Conservation (phyloP, 306 rosid genomes). For the Castanopsis chinensis region DNA sequence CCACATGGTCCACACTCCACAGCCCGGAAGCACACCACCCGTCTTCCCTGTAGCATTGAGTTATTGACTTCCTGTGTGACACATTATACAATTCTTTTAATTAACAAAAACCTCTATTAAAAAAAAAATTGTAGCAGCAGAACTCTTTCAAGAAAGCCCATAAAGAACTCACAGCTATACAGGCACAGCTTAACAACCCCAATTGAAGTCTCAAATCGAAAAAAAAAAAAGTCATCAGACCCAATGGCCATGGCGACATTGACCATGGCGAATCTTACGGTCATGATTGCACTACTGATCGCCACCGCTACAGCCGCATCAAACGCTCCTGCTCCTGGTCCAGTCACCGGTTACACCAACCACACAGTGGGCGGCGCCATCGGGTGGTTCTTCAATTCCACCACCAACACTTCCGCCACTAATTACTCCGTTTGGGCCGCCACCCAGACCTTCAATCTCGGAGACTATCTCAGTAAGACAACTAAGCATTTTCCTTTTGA, state of each 20-base stretch:
- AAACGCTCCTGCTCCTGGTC: slow-evolving; percentile 15
- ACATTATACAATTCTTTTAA: too few relatives aligned
- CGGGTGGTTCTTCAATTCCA: slow-evolving; percentile 81
- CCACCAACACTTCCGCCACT: slow-evolving; percentile 58
- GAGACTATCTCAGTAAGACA: slow-evolving; percentile 76
- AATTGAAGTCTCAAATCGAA: background rate
- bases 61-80: too few relatives aligned
- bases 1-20: too few relatives aligned
- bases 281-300: slow-evolving; percentile 18
- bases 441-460: slow-evolving; percentile 66
- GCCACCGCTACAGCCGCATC: slow-evolving; percentile 2
- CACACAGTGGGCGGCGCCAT: slow-evolving; percentile 72
- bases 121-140: too few relatives aligned
- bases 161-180: background rate
- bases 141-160: too few relatives aligned
- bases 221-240: background rate
- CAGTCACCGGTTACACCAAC: slow-evolving; percentile 49
- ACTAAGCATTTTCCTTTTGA: too few relatives aligned
- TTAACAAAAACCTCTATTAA: too few relatives aligned
- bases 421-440: slow-evolving; percentile 84
- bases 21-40: too few relatives aligned
- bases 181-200: background rate
- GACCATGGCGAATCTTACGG: slow-evolving; percentile 13
- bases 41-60: too few relatives aligned
- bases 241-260: background rate